Base-by-base conservation (phyloP, 768 basidiomycete species). In the Termitomyces sp. region DNA sequence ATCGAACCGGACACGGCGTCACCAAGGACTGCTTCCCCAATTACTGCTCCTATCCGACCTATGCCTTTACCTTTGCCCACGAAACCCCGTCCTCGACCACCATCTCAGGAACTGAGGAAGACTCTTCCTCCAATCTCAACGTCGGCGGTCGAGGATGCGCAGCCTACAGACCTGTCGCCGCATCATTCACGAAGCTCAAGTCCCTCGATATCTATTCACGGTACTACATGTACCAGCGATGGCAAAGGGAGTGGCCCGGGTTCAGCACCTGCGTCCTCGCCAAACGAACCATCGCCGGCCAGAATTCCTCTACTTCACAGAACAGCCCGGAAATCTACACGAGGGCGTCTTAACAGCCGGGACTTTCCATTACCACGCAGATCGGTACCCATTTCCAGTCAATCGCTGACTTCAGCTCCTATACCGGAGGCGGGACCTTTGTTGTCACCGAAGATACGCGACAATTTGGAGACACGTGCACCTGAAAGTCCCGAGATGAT, bases 41-140 rank as follows among this genome's bases (percentile, higher is more conserved):
- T 16, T 23, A 3, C 16, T 37, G 43, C 43, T 16, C 11, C 28
- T 5, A 34, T 43, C 11, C 52, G 52, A 41, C 54, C 32, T 51
- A 55, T 42, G 62, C 63, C 30, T 54, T 52, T 42, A 45, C 61
- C 49, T 57, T 59, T 52, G 55, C 57, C 25, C 47, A 54, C 48
- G n/a, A n/a, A n/a, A 37, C 64, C 30, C 56, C 59, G 53, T 56
- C 49, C 34, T 47, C 35, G 41, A 57, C 58, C n/a, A 8, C 19
- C 21, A 7, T 37, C 19, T 48, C 37, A 19, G 40, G 28, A 28
- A 25, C 11, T 2, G 17, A 41, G 23, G 16, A 49, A 43, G 32
- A n/a, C 40, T 50, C 10, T 7, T 25, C 12, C 58, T n/a, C 55
- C 56, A 39, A 11, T 27, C 11, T 32, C 48, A 50, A 21, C 17